Evolutionary conservation across 2,329 filamentous ascomycete species (phyloP).

Genomic region (Scedosporium aurantiacum): DNA sequence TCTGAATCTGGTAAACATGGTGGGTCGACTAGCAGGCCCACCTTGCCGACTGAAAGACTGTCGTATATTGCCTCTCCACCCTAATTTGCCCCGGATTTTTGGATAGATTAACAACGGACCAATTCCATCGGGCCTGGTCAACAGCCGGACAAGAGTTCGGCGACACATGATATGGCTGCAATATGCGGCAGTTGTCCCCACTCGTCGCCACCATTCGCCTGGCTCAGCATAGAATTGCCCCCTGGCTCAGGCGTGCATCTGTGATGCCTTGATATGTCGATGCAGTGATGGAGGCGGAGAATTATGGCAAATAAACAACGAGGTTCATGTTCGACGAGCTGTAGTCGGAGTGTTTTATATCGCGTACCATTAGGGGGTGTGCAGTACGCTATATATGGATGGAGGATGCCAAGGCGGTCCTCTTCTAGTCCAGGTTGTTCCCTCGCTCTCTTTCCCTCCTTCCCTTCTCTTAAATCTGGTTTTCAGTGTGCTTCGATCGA

Average conservation of each 20-base stretch:
- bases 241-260: not conserved
- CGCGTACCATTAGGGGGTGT: not conserved
- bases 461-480: not conserved
- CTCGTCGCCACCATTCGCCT: not conserved
- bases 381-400: not conserved
- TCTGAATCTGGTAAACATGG: not conserved
- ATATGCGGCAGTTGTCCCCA: conserved; percentile 1
- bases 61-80: not conserved
- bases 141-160: not conserved
- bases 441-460: not conserved
- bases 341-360: not conserved
- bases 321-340: not conserved
- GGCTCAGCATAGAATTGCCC: not conserved
- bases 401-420: not conserved
- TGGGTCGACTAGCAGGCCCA: not conserved
- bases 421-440: not conserved
- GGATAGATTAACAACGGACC: conserved; percentile 1
- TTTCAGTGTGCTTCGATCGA: not conserved
- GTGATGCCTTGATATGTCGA: not conserved
- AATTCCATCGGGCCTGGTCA: not conserved
- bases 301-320: not conserved
- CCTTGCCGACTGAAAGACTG: not conserved
- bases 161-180: conserved; percentile 2
- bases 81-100: conserved; percentile 2
- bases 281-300: not conserved